Conservation (phyloP, 768 basidiomycete species). For the Calocera cornea region DNA sequence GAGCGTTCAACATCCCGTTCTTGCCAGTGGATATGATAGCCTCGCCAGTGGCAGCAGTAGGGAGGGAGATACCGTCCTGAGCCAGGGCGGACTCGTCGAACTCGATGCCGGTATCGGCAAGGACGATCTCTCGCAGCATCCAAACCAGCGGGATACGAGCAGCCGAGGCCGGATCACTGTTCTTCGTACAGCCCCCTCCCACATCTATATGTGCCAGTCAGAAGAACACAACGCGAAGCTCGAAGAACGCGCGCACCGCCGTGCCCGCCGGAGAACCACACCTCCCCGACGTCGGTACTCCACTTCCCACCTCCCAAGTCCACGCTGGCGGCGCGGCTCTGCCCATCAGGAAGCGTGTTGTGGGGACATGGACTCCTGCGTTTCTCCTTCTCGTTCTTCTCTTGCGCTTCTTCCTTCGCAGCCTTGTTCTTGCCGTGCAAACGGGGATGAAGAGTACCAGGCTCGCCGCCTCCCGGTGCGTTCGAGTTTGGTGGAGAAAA, state of each 20-base stretch:
- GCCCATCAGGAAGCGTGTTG: not conserved
- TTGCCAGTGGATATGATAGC: not conserved
- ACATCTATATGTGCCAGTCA: slow-evolving; percentile 34
- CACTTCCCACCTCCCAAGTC: not conserved
- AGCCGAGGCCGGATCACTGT: slow-evolving; percentile 37
- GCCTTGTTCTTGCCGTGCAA: not conserved
- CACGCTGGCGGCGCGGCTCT: not conserved
- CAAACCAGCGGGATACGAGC: slow-evolving; percentile 53
- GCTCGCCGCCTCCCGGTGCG: not conserved
- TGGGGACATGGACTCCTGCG: not conserved
- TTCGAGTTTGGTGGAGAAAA: not conserved
- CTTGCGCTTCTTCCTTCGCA: too few species aligned
- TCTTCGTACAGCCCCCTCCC: slow-evolving; percentile 47
- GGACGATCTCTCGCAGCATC: slow-evolving; percentile 56
- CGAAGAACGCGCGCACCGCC: slow-evolving; percentile 33
- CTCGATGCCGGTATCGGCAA: slow-evolving; percentile 40
- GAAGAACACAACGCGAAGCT: not conserved
- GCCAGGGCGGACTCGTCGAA: slow-evolving; percentile 23
- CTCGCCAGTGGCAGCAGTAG: not conserved
- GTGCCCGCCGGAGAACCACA: slow-evolving; percentile 71
- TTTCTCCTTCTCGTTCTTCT: not conserved
- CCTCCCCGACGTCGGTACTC: slow-evolving; percentile 54
- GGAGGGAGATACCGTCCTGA: slow-evolving; percentile 11
- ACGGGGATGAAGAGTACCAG: not conserved
- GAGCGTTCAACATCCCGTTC: not conserved